phyloP scores from a whole-genome alignment of 176 grass and related monocot species.

The Bonia amplexicaulis region DNA sequence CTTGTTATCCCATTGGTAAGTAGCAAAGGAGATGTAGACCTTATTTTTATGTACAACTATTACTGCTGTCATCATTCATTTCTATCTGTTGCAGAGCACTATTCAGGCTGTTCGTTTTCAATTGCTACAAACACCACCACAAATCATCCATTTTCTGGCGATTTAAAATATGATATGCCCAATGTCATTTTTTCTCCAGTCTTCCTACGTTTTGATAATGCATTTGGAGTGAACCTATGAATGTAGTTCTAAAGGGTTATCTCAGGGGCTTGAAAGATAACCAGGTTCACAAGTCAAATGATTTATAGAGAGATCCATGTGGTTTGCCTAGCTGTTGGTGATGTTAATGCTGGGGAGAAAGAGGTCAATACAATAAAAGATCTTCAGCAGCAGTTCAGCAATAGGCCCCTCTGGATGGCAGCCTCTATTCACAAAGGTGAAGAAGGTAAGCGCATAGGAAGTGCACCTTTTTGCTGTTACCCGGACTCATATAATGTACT shows the following conservation, averaged over 20 bases:
- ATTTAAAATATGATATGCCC: constrained; percentile 82
- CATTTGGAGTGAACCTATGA: not conserved
- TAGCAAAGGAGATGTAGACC: not conserved
- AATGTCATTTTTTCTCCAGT: not conserved
- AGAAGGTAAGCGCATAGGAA: constrained; percentile 50
- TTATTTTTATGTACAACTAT: constrained; percentile 15
- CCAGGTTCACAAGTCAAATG: constrained; percentile 22
- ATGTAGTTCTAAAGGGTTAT: constrained; percentile 8
- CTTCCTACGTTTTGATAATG: not conserved
- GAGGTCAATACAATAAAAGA: constrained; percentile 48
- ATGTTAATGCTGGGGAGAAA: constrained; percentile 45
- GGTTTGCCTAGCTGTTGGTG: constrained; percentile 56
- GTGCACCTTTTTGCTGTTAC: constrained; percentile 3
- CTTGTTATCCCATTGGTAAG: constrained; percentile 76
- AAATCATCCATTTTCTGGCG: constrained; percentile 75
- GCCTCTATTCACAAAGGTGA: constrained; percentile 86
- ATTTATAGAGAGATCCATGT: constrained; percentile 20
- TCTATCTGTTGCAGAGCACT: constrained; percentile 62
- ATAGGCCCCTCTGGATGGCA: constrained; percentile 74
- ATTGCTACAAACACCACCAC: constrained; percentile 58
- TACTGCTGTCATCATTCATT: constrained; percentile 9
- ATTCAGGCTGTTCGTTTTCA: constrained; percentile 72
- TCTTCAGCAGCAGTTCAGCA: constrained; percentile 46
- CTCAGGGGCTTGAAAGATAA: constrained; percentile 32
- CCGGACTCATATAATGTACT: not conserved